These are phyloP conservation scores for Trichosphaerium sp. DNA, from an alignment of 78 protist genomes.

Conservation along the genomic window DNA sequence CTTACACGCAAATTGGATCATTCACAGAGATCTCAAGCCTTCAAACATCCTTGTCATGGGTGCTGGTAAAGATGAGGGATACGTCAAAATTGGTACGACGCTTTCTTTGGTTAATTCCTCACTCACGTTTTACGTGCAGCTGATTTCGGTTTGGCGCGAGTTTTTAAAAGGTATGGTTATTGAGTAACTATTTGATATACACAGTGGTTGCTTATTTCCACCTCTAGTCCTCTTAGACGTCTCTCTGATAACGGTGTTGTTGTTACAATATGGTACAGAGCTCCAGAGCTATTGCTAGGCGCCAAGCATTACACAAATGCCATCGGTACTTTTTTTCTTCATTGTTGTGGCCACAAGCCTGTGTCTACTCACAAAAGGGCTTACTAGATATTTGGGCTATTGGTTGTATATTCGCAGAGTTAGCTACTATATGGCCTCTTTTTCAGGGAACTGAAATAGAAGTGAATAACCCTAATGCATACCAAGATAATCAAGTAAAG, in stretches of 20 bases:
- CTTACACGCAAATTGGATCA: slow-evolving; percentile 65
- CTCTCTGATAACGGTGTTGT: slow-evolving; percentile 41
- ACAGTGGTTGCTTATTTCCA: background rate
- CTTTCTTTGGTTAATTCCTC: background rate
- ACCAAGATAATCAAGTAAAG: slow-evolving; percentile 61
- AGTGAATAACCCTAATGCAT: slow-evolving; percentile 16
- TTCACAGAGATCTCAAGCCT: slow-evolving; percentile 72
- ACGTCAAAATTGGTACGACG: slow-evolving; percentile 48
- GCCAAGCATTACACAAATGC: slow-evolving; percentile 78
- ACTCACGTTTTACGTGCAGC: background rate
- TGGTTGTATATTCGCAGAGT: slow-evolving; percentile 80
- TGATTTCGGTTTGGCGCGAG: slow-evolving; percentile 68
- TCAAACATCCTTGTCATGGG: slow-evolving; percentile 59
- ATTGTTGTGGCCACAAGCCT: background rate
- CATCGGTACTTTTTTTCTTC: slow-evolving; percentile 16
- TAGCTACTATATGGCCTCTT: slow-evolving; percentile 47
- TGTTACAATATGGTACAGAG: slow-evolving; percentile 88
- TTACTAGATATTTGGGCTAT: slow-evolving; percentile 67
- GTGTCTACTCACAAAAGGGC: background rate
- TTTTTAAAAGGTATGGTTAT: slow-evolving; percentile 51
- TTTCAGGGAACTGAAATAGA: slow-evolving; percentile 58
- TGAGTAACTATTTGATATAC: background rate
- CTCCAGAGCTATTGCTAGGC: slow-evolving; percentile 84
- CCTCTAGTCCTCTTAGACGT: too few species aligned
- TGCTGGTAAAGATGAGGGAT: slow-evolving; percentile 39